Conservation (phyloP, 2,329 filamentous ascomycete genomes). For the Scortechinia acanthostroma region DNA sequence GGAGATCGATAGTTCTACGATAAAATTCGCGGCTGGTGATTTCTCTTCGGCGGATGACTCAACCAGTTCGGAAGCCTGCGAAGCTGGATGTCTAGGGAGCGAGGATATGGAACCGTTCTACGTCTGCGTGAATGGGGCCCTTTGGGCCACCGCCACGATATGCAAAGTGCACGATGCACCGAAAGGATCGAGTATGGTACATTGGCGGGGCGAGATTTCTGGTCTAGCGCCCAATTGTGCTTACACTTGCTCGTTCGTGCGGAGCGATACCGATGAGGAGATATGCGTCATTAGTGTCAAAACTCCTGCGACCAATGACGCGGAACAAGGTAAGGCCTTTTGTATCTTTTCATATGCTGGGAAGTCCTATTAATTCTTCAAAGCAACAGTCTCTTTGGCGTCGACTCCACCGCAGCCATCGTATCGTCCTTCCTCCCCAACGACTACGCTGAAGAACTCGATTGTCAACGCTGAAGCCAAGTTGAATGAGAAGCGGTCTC, state of each 20-base stretch:
- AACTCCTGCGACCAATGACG: slow-evolving; percentile 47
- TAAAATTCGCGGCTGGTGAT: slow-evolving; percentile 34
- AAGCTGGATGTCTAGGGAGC: slow-evolving; percentile 13
- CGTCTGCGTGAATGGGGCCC: slow-evolving; percentile 56
- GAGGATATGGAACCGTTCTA: slow-evolving; percentile 48
- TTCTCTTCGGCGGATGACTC: slow-evolving; percentile 21
- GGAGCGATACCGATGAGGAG: slow-evolving; percentile 43
- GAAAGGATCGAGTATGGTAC: slow-evolving; percentile 28
- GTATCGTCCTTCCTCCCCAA: slow-evolving; percentile 55
- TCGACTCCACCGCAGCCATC: slow-evolving; percentile 44
- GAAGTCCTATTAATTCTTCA: slow-evolving; percentile 6
- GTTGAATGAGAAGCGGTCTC: slow-evolving; percentile 48
- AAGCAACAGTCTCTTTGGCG: slow-evolving; percentile 19
- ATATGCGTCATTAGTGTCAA: slow-evolving; percentile 55
- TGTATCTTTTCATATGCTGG: slow-evolving; percentile 4
- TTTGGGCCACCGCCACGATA: slow-evolving; percentile 56
- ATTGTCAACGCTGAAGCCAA: slow-evolving; percentile 54
- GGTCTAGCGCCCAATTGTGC: slow-evolving; percentile 57
- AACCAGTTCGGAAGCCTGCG: slow-evolving; percentile 13
- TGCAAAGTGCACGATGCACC: slow-evolving; percentile 30
- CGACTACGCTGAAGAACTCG: slow-evolving; percentile 58
- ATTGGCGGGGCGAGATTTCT: slow-evolving; percentile 56
- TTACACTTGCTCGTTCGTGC: slow-evolving; percentile 56
- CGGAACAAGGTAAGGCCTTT: slow-evolving; percentile 41
- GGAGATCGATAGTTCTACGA: slow-evolving; percentile 31